Conservation (phyloP, 257 asterid genomes). For the Fraxinus anomala region DNA sequence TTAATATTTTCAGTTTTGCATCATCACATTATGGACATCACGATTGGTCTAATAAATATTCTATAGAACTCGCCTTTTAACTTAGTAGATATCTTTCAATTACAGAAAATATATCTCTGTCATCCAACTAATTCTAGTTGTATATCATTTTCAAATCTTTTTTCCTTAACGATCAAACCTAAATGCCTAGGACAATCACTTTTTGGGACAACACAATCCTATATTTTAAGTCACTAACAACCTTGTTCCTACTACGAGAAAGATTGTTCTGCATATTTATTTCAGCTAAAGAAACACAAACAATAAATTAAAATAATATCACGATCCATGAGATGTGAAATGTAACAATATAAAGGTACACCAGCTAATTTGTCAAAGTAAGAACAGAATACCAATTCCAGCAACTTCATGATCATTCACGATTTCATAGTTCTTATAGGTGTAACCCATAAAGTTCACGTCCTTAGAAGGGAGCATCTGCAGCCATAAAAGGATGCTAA, state of each 20-base stretch:
- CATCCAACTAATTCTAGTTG: background rate
- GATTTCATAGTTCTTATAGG: slow-evolving; percentile 93
- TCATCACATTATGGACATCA: background rate
- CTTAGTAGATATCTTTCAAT: background rate
- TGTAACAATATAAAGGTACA: background rate
- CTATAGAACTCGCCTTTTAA: background rate
- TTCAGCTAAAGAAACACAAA: background rate
- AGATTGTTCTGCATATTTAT: background rate
- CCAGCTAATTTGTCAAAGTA: slow-evolving; percentile 19
- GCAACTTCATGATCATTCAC: slow-evolving; percentile 87
- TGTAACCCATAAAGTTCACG: slow-evolving; percentile 96
- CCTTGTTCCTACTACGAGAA: background rate
- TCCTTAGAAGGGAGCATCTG: slow-evolving; percentile 99
- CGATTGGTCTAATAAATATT: background rate
- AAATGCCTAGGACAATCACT: background rate
- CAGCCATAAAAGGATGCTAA: slow-evolving; percentile 24
- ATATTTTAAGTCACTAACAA: background rate
- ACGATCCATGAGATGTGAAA: background rate
- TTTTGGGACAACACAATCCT: background rate
- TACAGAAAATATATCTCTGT: background rate
- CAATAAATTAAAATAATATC: background rate
- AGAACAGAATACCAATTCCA: slow-evolving; percentile 60
- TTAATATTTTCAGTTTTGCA: background rate
- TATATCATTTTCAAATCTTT: background rate
- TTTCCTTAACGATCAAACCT: background rate